Percentiles rank a stretch among this genome's conserved stretches.
These are phyloP conservation scores for Collybia sordida DNA, from an alignment of 768 basidiomycete genomes.

Conservation along the genomic window DNA sequence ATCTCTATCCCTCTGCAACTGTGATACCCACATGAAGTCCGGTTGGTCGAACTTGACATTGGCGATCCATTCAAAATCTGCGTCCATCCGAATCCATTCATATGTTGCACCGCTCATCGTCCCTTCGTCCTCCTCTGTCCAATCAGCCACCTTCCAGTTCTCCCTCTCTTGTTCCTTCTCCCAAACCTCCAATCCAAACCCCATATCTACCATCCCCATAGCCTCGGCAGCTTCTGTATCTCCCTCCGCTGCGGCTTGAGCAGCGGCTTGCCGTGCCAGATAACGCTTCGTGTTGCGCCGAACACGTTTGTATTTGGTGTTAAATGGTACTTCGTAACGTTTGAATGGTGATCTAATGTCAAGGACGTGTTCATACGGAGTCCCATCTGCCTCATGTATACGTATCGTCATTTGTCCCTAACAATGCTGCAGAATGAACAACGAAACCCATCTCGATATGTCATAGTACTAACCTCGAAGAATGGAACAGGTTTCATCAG, in stretches of 20 bases:
- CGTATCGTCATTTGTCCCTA: constrained; percentile 98
- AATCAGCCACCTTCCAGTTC: constrained; percentile 96
- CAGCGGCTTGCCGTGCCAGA: constrained; percentile 87
- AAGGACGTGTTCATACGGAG: constrained; percentile 97
- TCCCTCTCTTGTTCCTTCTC: constrained; percentile 92
- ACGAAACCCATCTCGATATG: neutral
- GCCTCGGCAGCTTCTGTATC: constrained; percentile 91
- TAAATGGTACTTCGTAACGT: constrained; percentile 97
- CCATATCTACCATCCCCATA: constrained; percentile 92
- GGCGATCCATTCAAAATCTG: constrained; percentile 99
- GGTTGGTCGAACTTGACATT: constrained; percentile 90
- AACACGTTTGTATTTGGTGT: constrained; percentile 97
- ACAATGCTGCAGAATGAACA: neutral
- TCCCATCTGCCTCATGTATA: constrained; percentile 98
- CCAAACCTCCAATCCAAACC: constrained; percentile 93
- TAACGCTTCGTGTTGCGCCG: constrained; percentile 95
- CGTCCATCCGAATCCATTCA: constrained; percentile 99
- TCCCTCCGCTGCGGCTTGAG: constrained; percentile 90
- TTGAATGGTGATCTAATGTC: constrained; percentile 87
- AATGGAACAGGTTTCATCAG: constrained; percentile 81
- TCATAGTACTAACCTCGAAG: constrained; percentile 67
- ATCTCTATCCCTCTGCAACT: constrained; percentile 92
- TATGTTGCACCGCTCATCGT: constrained; percentile 94
- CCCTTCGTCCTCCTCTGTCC: constrained; percentile 96
- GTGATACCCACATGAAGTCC: constrained; percentile 98